Percentiles rank a stretch among this genome's conserved stretches.
Conservation (phyloP, 1,284 basidiomycete species). For the Sanghuangporus weigelae region DNA sequence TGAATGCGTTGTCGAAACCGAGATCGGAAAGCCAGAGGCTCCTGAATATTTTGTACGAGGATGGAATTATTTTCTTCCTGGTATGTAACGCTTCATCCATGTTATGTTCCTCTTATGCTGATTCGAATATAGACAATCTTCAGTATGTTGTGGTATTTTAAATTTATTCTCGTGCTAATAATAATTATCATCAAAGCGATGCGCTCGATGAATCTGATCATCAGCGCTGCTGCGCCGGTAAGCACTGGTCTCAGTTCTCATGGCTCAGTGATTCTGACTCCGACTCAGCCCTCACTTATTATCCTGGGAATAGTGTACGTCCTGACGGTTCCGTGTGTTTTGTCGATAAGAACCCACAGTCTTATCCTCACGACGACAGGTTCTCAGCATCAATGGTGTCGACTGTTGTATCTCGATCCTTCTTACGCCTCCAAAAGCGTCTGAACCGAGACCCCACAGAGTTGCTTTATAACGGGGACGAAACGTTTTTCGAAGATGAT, state of each 20-base stretch:
- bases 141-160: neutral
- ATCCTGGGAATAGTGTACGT: conserved; percentile 12
- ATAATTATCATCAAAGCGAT: neutral
- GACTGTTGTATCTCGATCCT: conserved; percentile 9
- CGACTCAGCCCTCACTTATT: conserved; percentile 8
- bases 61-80: conserved; percentile 12
- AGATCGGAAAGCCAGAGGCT: neutral
- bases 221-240: conserved; percentile 11
- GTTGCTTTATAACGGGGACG: neutral
- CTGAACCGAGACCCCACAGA: neutral
- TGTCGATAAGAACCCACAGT: neutral
- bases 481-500: neutral
- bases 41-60: conserved; percentile 7
- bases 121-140: conserved; percentile 1
- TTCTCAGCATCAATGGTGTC: conserved; percentile 15
- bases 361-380: neutral
- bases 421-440: conserved; percentile 3
- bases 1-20: conserved; percentile 13
- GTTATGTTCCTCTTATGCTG: neutral
- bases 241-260: neutral
- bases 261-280: neutral
- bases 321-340: neutral
- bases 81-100: conserved; percentile 1
- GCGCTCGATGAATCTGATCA: conserved; percentile 12
- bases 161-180: neutral